Conservation (phyloP, 331 rosid genomes). For the Stylosanthes scabra region DNA sequence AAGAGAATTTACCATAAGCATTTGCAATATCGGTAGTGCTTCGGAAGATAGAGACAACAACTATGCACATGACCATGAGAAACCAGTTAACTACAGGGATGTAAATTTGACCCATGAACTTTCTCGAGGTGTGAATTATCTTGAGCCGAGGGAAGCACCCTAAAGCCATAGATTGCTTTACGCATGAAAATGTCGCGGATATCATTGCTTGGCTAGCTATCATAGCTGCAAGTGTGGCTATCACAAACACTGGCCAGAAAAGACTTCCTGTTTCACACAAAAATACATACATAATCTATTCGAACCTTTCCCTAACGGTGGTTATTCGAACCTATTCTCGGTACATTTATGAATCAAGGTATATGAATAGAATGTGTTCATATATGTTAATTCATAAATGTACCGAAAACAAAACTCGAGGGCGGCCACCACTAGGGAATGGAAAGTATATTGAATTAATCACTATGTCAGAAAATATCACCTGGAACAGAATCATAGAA, state of each 20-base stretch:
- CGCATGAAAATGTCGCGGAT: conserved; percentile 87
- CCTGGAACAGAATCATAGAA: conserved; percentile 87
- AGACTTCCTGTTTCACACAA: conserved; percentile 61
- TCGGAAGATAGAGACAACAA: conserved; percentile 79
- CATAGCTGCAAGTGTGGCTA: conserved; percentile 90
- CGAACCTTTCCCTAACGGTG: too few relatives aligned
- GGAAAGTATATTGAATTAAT: background rate
- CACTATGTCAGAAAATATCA: conserved; percentile 42
- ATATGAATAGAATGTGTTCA: too few relatives aligned
- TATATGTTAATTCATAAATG: too few relatives aligned
- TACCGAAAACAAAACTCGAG: too few relatives aligned
- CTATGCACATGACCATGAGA: conserved; percentile 89
- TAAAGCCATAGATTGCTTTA: conserved; percentile 97
- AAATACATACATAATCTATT: conserved; percentile 27
- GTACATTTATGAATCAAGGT: too few relatives aligned
- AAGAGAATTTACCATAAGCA: conserved; percentile 70
- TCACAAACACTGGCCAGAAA: conserved; percentile 84
- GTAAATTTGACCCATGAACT: conserved; percentile 92
- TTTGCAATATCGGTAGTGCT: conserved; percentile 90
- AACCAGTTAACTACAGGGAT: conserved; percentile 92
- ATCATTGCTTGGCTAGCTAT: conserved; percentile 96
- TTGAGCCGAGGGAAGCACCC: conserved; percentile 99
- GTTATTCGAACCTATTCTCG: too few relatives aligned
- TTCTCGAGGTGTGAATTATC: conserved; percentile 92
- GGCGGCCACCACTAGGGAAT: too few relatives aligned